These are phyloP conservation scores for Cercospora sp. DNA, from an alignment of 2,329 filamentous ascomycete species.

Conservation along the genomic window DNA sequence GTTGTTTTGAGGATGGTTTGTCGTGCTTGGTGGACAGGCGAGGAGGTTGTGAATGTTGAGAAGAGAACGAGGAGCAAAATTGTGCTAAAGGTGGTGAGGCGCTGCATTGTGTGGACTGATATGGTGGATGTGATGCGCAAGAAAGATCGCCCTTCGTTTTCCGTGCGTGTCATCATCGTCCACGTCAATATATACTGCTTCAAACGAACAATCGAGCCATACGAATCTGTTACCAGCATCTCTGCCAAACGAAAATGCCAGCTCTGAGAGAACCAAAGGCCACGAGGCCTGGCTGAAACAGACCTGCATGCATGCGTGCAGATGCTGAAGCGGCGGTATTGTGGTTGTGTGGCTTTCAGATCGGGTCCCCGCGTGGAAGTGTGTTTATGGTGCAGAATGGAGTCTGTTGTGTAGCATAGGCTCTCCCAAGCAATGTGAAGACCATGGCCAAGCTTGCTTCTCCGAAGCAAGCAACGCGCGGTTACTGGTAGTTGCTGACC, in stretches of 20 bases:
- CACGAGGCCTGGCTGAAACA: not conserved
- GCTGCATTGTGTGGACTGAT: not conserved
- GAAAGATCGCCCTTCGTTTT: not conserved
- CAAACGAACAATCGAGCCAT: not conserved
- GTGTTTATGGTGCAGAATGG: not conserved
- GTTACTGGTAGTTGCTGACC: not conserved
- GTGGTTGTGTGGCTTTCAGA: not conserved
- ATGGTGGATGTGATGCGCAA: not conserved
- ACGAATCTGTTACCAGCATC: not conserved
- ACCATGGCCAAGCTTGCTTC: not conserved
- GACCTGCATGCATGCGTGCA: not conserved
- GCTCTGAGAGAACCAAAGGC: not conserved
- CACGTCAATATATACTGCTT: not conserved
- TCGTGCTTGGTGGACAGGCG: not conserved
- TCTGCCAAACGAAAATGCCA: not conserved
- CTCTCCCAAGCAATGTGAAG: not conserved
- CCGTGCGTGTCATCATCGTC: not conserved
- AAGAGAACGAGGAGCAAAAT: not conserved
- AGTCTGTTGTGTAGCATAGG: not conserved
- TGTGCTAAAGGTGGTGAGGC: not conserved
- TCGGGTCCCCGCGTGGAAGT: not conserved
- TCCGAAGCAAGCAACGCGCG: not conserved
- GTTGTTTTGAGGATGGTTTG: conserved; percentile 38
- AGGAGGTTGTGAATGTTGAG: not conserved
- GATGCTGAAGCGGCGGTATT: not conserved